These are phyloP conservation scores for Zygnema cylindricum DNA, from an alignment of 139 green algal genomes.

Conservation along the genomic window DNA sequence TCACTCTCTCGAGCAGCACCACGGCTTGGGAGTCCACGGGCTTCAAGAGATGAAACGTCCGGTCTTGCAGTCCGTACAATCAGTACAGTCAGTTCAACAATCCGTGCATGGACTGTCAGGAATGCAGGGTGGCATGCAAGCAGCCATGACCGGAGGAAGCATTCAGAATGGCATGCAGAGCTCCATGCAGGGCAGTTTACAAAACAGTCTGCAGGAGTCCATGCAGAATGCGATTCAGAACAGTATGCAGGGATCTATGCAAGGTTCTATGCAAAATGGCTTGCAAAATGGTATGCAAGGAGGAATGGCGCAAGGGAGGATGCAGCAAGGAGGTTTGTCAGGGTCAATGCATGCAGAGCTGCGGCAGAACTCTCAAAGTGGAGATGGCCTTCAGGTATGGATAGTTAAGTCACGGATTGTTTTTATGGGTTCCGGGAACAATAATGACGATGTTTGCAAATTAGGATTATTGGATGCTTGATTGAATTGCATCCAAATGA, in stretches of 20 bases:
- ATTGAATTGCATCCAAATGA: no score
- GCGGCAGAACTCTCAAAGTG: not conserved
- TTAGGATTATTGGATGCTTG: no score
- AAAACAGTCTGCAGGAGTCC: not conserved
- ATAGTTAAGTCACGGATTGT: no score
- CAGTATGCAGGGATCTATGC: not conserved
- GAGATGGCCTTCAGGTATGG: not conserved
- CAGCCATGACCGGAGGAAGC: not conserved
- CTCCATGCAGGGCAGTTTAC: not conserved
- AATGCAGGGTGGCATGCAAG: not conserved
- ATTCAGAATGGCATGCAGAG: no score
- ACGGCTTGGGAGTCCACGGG: not conserved
- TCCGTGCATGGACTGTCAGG: not conserved
- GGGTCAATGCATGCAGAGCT: not conserved
- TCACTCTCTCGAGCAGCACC: no score
- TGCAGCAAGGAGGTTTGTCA: not conserved
- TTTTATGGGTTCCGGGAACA: no score
- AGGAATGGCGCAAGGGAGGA: not conserved
- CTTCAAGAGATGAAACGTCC: not conserved
- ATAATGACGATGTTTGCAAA: no score
- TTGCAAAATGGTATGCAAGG: not conserved
- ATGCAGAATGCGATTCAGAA: not conserved
- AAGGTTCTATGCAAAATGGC: not conserved
- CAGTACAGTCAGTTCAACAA: no score
- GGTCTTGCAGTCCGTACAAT: not conserved